These are phyloP conservation scores for Pisolithus thermaeus DNA, from an alignment of 1,284 basidiomycete species.

Conservation along the genomic window DNA sequence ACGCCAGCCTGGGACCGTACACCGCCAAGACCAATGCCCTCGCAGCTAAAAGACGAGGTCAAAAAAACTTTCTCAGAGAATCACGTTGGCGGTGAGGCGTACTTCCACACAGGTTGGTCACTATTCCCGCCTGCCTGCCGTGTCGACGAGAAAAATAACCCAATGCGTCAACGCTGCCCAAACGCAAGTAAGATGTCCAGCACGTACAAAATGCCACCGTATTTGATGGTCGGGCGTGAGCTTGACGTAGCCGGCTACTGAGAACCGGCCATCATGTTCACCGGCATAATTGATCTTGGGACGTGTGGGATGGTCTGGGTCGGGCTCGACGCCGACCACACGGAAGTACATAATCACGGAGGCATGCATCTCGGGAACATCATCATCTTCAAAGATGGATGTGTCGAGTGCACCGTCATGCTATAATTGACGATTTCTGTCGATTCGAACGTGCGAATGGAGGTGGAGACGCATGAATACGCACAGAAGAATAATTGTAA, in stretches of 20 bases:
- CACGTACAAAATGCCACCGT: slow-evolving; percentile 59
- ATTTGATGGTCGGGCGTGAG: slow-evolving; percentile 53
- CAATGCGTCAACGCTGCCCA: slow-evolving; percentile 1
- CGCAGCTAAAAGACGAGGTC: slow-evolving; percentile 38
- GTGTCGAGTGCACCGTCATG: slow-evolving; percentile 31
- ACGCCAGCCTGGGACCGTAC: slow-evolving; percentile 55
- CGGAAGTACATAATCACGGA: slow-evolving; percentile 42
- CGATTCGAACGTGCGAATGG: background rate
- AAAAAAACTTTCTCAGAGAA: background rate
- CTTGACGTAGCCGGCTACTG: slow-evolving; percentile 49
- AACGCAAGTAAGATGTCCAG: slow-evolving; percentile 1
- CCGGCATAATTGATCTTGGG: slow-evolving; percentile 54
- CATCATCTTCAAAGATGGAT: slow-evolving; percentile 42
- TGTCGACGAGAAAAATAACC: background rate
- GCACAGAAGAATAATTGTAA: slow-evolving; percentile 44
- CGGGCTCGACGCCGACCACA: slow-evolving; percentile 35
- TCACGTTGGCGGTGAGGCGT: slow-evolving; percentile 11
- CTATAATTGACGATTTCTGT: slow-evolving; percentile 13
- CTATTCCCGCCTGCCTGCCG: background rate
- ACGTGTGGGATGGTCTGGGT: slow-evolving; percentile 43
- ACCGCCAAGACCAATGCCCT: slow-evolving; percentile 59
- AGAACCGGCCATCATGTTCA: slow-evolving; percentile 37
- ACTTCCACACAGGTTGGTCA: slow-evolving; percentile 57
- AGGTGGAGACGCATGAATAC: slow-evolving; percentile 10
- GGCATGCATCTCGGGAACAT: slow-evolving; percentile 49